phyloP scores from a whole-genome alignment of 169 alveolate species.

The Blepharisma undulans region DNA sequence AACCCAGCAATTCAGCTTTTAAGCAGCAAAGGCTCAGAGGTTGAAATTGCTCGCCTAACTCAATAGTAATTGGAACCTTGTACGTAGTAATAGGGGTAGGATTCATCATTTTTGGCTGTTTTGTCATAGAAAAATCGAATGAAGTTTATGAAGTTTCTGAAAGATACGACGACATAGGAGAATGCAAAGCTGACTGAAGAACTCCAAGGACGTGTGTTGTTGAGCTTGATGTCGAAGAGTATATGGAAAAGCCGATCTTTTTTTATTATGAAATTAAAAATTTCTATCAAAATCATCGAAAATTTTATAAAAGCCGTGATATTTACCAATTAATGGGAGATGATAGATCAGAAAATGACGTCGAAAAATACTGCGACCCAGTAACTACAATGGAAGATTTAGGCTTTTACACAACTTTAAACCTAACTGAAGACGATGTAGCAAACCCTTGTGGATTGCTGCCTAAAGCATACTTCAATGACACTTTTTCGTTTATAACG shows the following conservation, averaged over 20 bases:
- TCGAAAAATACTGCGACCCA: constrained; percentile 67
- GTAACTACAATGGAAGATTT: constrained; percentile 65
- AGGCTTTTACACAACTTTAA: constrained; percentile 5
- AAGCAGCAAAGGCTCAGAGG: not conserved
- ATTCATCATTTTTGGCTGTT: not conserved
- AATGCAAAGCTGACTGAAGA: constrained; percentile 2
- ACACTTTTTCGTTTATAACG: constrained; percentile 43
- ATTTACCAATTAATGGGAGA: constrained; percentile 53
- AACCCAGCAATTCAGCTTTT: not conserved
- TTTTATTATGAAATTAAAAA: constrained; percentile 71
- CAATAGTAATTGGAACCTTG: not conserved
- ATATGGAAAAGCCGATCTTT: constrained; percentile 35
- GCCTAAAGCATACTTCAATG: constrained; percentile 74
- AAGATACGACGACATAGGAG: not conserved
- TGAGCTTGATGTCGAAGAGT: not conserved
- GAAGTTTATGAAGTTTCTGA: not conserved
- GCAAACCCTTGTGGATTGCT: constrained; percentile 87
- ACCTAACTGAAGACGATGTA: constrained; percentile 5
- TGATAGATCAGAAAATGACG: not conserved
- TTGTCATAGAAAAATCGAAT: not conserved
- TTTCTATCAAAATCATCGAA: constrained; percentile 80
- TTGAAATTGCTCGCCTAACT: not conserved
- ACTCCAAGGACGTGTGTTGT: not conserved
- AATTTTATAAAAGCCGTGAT: constrained; percentile 62
- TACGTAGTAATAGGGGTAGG: not conserved